A percentile compares a stretch with the other conserved stretches of the same genome.
phyloP scores from a whole-genome alignment of 805 yeast species.

The Saccharomycopsis sp. region DNA sequence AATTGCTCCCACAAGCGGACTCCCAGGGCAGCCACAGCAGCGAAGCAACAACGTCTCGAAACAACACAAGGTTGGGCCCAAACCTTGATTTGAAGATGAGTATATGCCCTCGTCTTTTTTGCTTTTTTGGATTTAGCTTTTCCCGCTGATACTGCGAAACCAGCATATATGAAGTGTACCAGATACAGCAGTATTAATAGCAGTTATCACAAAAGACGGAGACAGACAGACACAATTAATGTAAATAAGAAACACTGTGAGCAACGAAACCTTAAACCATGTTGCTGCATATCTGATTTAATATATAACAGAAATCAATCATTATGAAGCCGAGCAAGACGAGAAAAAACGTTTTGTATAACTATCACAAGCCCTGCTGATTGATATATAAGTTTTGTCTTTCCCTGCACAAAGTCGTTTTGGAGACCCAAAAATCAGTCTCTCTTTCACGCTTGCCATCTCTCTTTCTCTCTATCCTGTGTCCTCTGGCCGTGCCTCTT shows the following conservation, averaged over 20 bases:
- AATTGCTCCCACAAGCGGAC: not conserved
- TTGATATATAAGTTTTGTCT: not conserved
- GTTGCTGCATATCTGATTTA: not conserved
- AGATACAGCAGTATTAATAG: not conserved
- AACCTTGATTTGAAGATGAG: not conserved
- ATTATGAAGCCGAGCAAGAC: not conserved
- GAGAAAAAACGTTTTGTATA: not conserved
- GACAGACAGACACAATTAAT: not conserved
- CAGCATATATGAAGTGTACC: not conserved
- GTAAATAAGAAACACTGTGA: not conserved
- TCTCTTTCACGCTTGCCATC: not conserved
- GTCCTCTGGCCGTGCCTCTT: not conserved
- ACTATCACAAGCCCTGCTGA: not conserved
- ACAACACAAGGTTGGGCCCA: too few species aligned
- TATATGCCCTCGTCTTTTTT: too few species aligned
- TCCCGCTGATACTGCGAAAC: not conserved
- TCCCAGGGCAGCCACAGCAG: too few species aligned
- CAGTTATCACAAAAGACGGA: not conserved
- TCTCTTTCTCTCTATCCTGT: not conserved
- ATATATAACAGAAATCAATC: not conserved
- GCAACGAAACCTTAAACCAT: not conserved
- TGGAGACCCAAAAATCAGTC: not conserved
- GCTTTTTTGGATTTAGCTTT: not conserved
- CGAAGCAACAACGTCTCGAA: too few species aligned
- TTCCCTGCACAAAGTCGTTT: not conserved